Evolutionary conservation across 2,329 filamentous ascomycete genomes (phyloP), one percentile per base, ranked within the genome.

Genomic region (Hymenoscyphus occultus): DNA sequence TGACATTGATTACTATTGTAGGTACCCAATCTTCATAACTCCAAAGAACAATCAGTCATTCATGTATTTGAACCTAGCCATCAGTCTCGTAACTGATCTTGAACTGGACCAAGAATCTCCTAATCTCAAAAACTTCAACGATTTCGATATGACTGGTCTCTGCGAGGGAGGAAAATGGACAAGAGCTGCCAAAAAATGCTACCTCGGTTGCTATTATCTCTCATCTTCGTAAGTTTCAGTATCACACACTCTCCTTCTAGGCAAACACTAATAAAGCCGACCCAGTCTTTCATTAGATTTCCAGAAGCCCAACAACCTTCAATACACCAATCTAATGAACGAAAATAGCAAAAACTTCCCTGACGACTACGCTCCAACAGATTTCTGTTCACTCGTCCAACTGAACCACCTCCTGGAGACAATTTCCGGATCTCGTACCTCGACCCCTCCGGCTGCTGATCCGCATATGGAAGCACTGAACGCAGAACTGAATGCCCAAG

Each of bases 71-170:
- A 73, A 72, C 54, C 61, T 77, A 0, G 73, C 75, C 3, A 74
- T 74, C 19, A 75, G 73, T 48, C 66, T 78, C 54, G 70, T 71
- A 1, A 66, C 68, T 1, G 76, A 77, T 42, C 68, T 78, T 13
- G 74, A 73, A 13, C 69, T 75, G 31, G 70, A 75, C 56, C 62
- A 65, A 64, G 68, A 70, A 62, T 61, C 51, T 39, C 73, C 68
- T 1, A 72, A 67, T 40, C 45, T n/a, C 39, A 66, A 57, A 57
- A 68, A 51, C 54, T 71, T 68, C 62, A 70, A 40, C 57, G 64
- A 64, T 16, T 66, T 71, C 39, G 61, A 64, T n/a, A 67, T 61
- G 5, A 58, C 65, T 4, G 70, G 70, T 19, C 68, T 74, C 6
- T 57, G 69, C 1, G 64, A 70, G 2, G 64, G 65, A 12, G 67